phyloP scores from a whole-genome alignment of 352 stramenopile species.

The Phytophthora pisi region DNA sequence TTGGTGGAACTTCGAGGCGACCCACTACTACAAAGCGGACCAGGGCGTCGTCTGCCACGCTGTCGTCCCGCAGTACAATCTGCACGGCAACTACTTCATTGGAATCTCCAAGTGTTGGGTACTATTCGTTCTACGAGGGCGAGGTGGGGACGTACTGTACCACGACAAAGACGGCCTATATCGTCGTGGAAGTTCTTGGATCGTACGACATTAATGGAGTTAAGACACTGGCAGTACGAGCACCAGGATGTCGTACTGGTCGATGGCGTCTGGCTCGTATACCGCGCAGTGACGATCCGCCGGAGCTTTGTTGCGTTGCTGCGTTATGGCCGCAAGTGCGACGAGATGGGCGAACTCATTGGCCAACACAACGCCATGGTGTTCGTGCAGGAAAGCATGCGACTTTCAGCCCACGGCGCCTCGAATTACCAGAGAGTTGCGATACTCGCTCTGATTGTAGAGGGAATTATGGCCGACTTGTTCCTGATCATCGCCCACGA shows the following conservation, averaged over 20 bases:
- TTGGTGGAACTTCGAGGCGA: slow-evolving; percentile 24
- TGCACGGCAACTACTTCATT: slow-evolving; percentile 25
- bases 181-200: slow-evolving; percentile 8
- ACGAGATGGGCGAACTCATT: background rate
- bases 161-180: background rate
- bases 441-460: slow-evolving; percentile 17
- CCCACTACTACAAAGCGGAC: slow-evolving; percentile 22
- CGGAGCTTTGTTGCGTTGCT: slow-evolving; percentile 5
- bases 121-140: slow-evolving; percentile 14
- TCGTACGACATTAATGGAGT: slow-evolving; percentile 16
- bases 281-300: background rate
- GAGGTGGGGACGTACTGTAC: slow-evolving; percentile 12
- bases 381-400: slow-evolving; percentile 10
- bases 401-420: slow-evolving; percentile 17
- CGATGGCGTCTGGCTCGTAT: slow-evolving; percentile 4
- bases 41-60: slow-evolving; percentile 19
- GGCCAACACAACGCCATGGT: background rate
- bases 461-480: slow-evolving; percentile 18
- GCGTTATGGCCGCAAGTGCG: background rate
- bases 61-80: slow-evolving; percentile 28
- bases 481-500: slow-evolving; percentile 21
- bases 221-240: slow-evolving; percentile 9
- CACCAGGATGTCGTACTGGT: slow-evolving; percentile 14
- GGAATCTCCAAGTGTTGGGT: slow-evolving; percentile 8
- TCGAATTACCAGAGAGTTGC: slow-evolving; percentile 8